Evolutionary conservation across 257 asterid genomes (phyloP).

Genomic region (Coffea eugenioides): DNA sequence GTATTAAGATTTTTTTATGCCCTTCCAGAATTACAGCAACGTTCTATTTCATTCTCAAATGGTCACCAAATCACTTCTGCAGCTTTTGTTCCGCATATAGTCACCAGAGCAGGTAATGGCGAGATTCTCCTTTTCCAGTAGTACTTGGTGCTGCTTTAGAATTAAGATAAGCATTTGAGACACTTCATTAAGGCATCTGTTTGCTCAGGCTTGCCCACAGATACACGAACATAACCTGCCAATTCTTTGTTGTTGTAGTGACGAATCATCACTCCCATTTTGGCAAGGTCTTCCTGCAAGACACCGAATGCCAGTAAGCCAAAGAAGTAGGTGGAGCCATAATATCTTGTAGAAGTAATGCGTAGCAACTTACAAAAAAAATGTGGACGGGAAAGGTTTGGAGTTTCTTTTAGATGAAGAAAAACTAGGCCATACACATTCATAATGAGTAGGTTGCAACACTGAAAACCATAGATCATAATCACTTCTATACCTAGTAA

Average conservation of each 20-base stretch:
- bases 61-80: neutral
- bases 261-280: slow-evolving; percentile 91
- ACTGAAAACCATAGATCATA: too few species aligned
- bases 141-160: neutral
- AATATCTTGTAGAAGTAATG: neutral
- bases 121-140: neutral
- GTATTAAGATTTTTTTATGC: too few species aligned
- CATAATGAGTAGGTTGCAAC: too few species aligned
- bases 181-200: slow-evolving; percentile 71
- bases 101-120: neutral
- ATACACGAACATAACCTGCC: slow-evolving; percentile 81
- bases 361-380: too few species aligned
- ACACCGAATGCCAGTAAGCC: neutral
- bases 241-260: slow-evolving; percentile 88
- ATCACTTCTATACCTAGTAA: too few species aligned
- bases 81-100: neutral
- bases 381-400: too few species aligned
- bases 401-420: too few species aligned
- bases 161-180: slow-evolving; percentile 47
- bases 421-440: too few species aligned
- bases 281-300: slow-evolving; percentile 83
- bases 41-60: too few species aligned
- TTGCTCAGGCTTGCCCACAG: slow-evolving; percentile 96
- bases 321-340: neutral
- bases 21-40: too few species aligned